Evolutionary conservation across 805 yeast genomes (phyloP).

Genomic region (Candida odintsovae): DNA sequence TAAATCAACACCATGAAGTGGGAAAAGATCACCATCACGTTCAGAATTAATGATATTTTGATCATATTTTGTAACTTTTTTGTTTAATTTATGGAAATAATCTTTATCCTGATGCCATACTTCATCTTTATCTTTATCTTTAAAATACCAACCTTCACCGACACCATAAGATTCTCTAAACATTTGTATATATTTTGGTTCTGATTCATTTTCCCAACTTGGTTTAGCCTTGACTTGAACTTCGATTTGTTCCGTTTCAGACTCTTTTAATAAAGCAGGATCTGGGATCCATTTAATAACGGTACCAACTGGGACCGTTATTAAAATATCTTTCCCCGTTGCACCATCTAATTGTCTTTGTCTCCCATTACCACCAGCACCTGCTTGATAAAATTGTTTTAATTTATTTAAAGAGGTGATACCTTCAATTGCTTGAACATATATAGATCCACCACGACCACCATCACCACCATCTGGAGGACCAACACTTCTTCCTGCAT

Average conservation of each 20-base stretch:
- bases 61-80: slow-evolving; percentile 63
- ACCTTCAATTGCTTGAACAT: slow-evolving; percentile 73
- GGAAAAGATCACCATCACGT: slow-evolving; percentile 59
- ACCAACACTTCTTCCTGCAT: slow-evolving; percentile 77
- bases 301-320: slow-evolving; percentile 92
- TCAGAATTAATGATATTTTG: slow-evolving; percentile 52
- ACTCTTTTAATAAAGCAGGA: slow-evolving; percentile 39
- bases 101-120: slow-evolving; percentile 60
- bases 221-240: slow-evolving; percentile 32
- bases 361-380: slow-evolving; percentile 66
- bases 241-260: slow-evolving; percentile 15
- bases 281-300: slow-evolving; percentile 79
- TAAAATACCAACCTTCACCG: slow-evolving; percentile 88
- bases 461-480: slow-evolving; percentile 99
- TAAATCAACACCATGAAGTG: slow-evolving; percentile 76
- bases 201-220: slow-evolving; percentile 18
- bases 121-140: slow-evolving; percentile 56
- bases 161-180: slow-evolving; percentile 53
- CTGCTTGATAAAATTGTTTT: slow-evolving; percentile 63
- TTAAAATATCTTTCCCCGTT: slow-evolving; percentile 69
- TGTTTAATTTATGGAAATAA: slow-evolving; percentile 60
- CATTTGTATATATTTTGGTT: slow-evolving; percentile 49
- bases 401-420: slow-evolving; percentile 67
- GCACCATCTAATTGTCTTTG: slow-evolving; percentile 82
- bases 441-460: slow-evolving; percentile 86